Conservation (phyloP, 108 stramenopile genomes). For the Skeletonema potamos region DNA sequence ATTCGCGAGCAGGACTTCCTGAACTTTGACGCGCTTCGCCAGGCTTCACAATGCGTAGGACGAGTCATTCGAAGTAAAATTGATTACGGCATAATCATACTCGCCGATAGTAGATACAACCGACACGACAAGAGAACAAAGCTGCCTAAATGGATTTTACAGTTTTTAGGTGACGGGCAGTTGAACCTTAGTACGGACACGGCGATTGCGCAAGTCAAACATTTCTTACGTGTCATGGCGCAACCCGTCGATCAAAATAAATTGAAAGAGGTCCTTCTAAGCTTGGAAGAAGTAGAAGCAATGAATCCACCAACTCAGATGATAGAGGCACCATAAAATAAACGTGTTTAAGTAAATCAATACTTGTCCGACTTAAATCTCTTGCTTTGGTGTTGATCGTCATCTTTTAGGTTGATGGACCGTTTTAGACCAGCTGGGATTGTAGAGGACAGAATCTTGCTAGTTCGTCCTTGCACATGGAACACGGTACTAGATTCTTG, state of each 20-base stretch:
- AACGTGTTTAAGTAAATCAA: background rate
- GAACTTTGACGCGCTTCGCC: constrained; percentile 95
- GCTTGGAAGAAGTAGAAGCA: constrained; percentile 73
- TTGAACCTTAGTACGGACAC: constrained; percentile 92
- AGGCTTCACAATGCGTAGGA: constrained; percentile 94
- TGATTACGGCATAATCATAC: constrained; percentile 96
- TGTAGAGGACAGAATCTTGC: background rate
- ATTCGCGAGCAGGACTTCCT: constrained; percentile 97
- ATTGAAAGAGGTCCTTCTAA: constrained; percentile 81
- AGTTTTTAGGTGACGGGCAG: constrained; percentile 90
- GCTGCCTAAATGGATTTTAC: constrained; percentile 96
- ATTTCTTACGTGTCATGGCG: constrained; percentile 93
- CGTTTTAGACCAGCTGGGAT: background rate
- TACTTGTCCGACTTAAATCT: no score
- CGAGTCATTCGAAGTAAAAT: constrained; percentile 95
- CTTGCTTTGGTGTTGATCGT: no score
- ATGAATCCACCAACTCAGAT: constrained; percentile 50
- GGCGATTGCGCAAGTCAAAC: constrained; percentile 76
- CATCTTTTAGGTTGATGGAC: no score
- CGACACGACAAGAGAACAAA: constrained; percentile 95
- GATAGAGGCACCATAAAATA: background rate
- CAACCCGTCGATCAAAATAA: constrained; percentile 93
- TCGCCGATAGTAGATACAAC: constrained; percentile 94
- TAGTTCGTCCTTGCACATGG: background rate
- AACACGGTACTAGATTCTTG: background rate